Evolutionary conservation across 495 filamentous ascomycete species (phyloP).

Genomic region (Podospora australis): DNA sequence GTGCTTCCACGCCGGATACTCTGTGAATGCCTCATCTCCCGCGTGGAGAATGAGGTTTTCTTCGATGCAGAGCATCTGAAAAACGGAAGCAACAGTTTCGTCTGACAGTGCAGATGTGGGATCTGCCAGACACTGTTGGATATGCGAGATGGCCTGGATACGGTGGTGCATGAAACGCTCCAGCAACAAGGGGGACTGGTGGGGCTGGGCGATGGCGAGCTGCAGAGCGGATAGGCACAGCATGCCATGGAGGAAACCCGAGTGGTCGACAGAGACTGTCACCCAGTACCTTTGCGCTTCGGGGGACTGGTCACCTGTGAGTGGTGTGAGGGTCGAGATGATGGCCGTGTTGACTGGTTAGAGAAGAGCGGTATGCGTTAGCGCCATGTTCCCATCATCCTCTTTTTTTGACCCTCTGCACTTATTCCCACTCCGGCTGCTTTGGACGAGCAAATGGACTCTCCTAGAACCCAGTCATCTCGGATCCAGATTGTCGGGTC

Average conservation of each 20-base stretch:
- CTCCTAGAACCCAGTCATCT: no score
- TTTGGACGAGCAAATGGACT: no score
- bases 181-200: not conserved
- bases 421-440: no score
- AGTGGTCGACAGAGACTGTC: constrained; percentile 7
- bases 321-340: constrained; percentile 2
- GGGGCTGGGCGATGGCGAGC: constrained; percentile 5
- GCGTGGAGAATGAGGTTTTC: constrained; percentile 7
- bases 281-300: constrained; percentile 10
- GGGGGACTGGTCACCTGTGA: not conserved
- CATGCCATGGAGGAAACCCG: constrained; percentile 8
- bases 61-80: constrained; percentile 10
- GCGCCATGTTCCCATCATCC: no score
- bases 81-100: constrained; percentile 12
- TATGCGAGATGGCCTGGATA: constrained; percentile 9
- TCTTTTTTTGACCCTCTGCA: no score
- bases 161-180: constrained; percentile 17
- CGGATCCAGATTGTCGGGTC: no score
- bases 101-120: constrained; percentile 3
- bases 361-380: no score
- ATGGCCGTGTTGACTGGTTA: constrained; percentile 7
- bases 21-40: not conserved
- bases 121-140: constrained; percentile 5
- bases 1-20: constrained; percentile 2
- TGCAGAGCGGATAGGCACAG: constrained; percentile 14